phyloP scores from a whole-genome alignment of 495 filamentous ascomycete genomes.

The Neurospora discreta region DNA sequence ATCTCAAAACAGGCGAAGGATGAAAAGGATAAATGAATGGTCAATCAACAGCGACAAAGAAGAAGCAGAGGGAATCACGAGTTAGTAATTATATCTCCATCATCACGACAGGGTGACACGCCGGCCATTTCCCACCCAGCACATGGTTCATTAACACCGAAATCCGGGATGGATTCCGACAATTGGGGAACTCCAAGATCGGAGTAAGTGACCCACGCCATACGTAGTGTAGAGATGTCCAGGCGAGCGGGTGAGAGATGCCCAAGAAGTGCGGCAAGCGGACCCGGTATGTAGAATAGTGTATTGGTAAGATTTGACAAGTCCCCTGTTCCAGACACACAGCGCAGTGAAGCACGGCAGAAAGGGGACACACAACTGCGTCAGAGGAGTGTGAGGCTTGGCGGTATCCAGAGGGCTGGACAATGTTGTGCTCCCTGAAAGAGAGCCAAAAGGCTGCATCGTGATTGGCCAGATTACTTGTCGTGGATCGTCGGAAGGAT shows the following conservation, averaged over 20 bases:
- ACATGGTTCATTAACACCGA: conserved; percentile 4
- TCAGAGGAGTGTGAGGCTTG: background rate
- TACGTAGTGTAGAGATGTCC: background rate
- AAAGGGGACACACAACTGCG: background rate
- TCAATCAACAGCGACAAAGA: background rate
- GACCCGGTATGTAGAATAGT: background rate
- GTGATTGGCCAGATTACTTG: background rate
- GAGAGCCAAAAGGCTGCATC: background rate
- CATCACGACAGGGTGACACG: background rate
- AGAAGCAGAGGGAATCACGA: background rate
- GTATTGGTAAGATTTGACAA: background rate
- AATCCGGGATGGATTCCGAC: conserved; percentile 17
- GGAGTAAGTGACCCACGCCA: background rate
- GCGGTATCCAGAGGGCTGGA: background rate
- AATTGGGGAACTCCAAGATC: background rate
- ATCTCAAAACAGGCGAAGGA: conserved; percentile 5
- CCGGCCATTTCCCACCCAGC: background rate
- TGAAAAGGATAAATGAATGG: background rate
- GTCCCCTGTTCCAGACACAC: background rate
- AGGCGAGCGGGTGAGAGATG: background rate
- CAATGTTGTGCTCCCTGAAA: background rate
- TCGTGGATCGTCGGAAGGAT: background rate
- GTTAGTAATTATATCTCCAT: background rate
- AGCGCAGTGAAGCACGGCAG: background rate
- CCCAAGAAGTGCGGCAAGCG: background rate